phyloP scores from a whole-genome alignment of 257 asterid genomes.

The Voacanga thouarsii region DNA sequence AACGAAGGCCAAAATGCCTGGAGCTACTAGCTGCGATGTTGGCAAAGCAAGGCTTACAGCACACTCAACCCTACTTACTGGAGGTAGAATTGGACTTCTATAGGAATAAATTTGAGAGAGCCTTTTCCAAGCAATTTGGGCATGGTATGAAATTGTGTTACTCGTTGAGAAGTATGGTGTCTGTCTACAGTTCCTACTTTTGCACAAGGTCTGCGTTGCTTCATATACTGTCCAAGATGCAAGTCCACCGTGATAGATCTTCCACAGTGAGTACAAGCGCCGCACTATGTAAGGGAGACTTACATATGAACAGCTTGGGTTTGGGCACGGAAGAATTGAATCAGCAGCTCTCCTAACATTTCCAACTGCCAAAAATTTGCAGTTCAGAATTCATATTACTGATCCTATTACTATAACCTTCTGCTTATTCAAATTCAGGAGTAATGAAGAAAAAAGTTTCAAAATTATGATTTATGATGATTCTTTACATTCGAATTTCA shows the following conservation, averaged over 20 bases:
- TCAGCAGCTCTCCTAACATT: slow-evolving; percentile 47
- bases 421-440: slow-evolving; percentile 3
- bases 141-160: slow-evolving; percentile 38
- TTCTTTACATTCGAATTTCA: background rate
- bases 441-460: background rate
- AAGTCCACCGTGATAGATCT: slow-evolving; percentile 36
- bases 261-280: slow-evolving; percentile 34
- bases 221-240: slow-evolving; percentile 33
- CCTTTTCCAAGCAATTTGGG: slow-evolving; percentile 64
- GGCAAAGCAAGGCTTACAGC: slow-evolving; percentile 74
- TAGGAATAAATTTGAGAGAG: slow-evolving; percentile 52
- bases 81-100: slow-evolving; percentile 45
- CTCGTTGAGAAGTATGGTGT: slow-evolving; percentile 28
- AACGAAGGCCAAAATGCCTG: slow-evolving; percentile 71
- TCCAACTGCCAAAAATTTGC: slow-evolving; percentile 42
- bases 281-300: slow-evolving; percentile 25
- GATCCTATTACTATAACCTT: no score
- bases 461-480: background rate
- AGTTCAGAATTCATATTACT: slow-evolving; percentile 13
- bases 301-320: slow-evolving; percentile 33
- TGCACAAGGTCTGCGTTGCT: slow-evolving; percentile 40
- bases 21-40: slow-evolving; percentile 74
- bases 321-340: slow-evolving; percentile 32
- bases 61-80: slow-evolving; percentile 61
- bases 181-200: slow-evolving; percentile 26